A percentile compares a stretch with the other conserved stretches of the same genome.
phyloP scores from a whole-genome alignment of 2,329 filamentous ascomycete species.

The Ophidiomyces ophidiicola region DNA sequence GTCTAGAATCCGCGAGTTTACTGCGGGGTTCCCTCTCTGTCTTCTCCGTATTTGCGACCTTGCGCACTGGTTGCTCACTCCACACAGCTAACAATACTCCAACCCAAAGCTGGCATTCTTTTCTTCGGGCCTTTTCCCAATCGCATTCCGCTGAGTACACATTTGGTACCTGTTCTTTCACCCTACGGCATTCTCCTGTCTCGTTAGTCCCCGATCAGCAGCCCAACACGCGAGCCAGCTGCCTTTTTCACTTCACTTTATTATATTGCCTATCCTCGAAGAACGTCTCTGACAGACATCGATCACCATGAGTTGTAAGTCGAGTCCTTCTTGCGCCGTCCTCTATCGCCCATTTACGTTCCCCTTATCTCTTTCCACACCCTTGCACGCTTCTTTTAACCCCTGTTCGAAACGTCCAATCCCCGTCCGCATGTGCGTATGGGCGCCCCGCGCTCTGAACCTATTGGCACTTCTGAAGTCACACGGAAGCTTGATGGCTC shows the following conservation, averaged over 20 bases:
- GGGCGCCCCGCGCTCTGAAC: not conserved
- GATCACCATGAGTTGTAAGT: slow-evolving; percentile 20
- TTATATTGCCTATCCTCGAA: not conserved
- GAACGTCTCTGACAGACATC: not conserved
- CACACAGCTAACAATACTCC: too few species aligned
- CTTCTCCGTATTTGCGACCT: not conserved
- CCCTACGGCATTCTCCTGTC: too few species aligned
- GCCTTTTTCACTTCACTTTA: not conserved
- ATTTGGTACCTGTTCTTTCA: too few species aligned
- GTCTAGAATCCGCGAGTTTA: not conserved
- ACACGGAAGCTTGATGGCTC: not conserved
- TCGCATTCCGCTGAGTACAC: too few species aligned
- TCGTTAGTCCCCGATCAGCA: too few species aligned
- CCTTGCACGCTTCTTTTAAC: not conserved
- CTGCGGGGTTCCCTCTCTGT: not conserved
- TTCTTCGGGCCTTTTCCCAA: too few species aligned
- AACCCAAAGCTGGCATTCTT: too few species aligned
- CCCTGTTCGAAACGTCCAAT: too few species aligned
- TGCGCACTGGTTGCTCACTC: not conserved
- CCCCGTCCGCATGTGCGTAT: too few species aligned
- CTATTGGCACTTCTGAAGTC: not conserved
- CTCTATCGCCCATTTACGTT: not conserved
- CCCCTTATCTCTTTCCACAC: not conserved
- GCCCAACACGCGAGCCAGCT: slow-evolving; percentile 10
- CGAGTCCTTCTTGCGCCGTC: slow-evolving; percentile 3